These are phyloP conservation scores for Cerrena zonata DNA, from an alignment of 1,284 basidiomycete species.

Conservation along the genomic window DNA sequence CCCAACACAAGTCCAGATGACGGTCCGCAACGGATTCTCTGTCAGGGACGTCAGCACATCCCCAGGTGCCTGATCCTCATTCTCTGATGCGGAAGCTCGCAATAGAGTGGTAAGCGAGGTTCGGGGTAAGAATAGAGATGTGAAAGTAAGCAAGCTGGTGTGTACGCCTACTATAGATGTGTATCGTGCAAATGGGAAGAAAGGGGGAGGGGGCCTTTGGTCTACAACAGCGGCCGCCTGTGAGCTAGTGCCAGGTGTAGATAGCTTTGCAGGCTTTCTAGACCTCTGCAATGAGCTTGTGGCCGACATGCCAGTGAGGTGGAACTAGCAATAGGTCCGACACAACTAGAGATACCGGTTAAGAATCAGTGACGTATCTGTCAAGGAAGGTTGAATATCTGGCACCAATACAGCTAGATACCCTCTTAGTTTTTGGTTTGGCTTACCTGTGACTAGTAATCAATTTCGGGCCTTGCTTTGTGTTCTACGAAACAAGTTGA, in stretches of 20 bases:
- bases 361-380: no score
- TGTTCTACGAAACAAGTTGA: no score
- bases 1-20: conserved; percentile 58
- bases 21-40: conserved; percentile 51
- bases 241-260: background rate
- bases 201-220: conserved; percentile 1
- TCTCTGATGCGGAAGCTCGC: conserved; percentile 9
- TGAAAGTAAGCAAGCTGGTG: conserved; percentile 59
- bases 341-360: no score
- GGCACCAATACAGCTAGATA: no score
- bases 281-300: background rate
- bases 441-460: no score
- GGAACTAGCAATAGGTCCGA: no score
- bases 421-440: no score
- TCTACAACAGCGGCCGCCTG: background rate
- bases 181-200: conserved; percentile 51
- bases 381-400: no score
- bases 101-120: conserved; percentile 40
- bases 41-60: conserved; percentile 66
- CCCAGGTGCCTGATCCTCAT: conserved; percentile 28
- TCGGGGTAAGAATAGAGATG: conserved; percentile 61
- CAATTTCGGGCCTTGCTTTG: no score
- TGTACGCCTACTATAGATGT: conserved; percentile 72
- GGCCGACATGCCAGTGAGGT: background rate
- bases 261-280: background rate